These are phyloP conservation scores for Trebouxiophyceae sp. DNA, from an alignment of 163 green algal species.

Conservation along the genomic window DNA sequence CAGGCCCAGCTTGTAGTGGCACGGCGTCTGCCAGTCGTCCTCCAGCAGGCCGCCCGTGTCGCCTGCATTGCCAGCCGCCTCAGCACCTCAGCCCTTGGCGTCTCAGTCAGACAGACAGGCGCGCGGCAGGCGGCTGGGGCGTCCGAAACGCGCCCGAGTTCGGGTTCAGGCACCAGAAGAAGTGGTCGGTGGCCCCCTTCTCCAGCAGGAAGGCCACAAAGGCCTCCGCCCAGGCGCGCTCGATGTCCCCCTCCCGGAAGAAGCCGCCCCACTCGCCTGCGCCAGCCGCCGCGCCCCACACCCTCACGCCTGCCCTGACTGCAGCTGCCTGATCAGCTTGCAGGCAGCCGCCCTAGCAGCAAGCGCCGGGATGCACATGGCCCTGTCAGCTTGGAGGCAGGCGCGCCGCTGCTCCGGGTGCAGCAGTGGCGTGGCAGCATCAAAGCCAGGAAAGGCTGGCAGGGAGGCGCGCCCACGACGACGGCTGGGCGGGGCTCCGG, in stretches of 20 bases:
- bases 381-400: too few relatives aligned
- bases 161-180: slow-evolving; percentile 32
- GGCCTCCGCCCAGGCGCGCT: slow-evolving; percentile 9
- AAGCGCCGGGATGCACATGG: too few relatives aligned
- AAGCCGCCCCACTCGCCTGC: slow-evolving; percentile 31
- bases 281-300: too few relatives aligned
- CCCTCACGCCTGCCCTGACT: too few relatives aligned
- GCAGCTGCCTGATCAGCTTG: too few relatives aligned
- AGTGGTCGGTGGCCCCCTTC: slow-evolving; percentile 17
- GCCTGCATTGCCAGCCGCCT: slow-evolving; percentile 3
- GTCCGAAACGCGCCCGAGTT: slow-evolving; percentile 12
- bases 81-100: neutral
- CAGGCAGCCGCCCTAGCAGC: too few relatives aligned
- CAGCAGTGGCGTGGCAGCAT: too few relatives aligned
- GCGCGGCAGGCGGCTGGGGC: too few relatives aligned
- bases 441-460: too few relatives aligned
- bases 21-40: slow-evolving; percentile 23
- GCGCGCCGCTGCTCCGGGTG: too few relatives aligned
- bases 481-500: slow-evolving; percentile 10
- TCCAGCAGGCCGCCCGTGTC: slow-evolving; percentile 27
- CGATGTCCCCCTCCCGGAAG: neutral
- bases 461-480: neutral
- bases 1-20: slow-evolving; percentile 22
- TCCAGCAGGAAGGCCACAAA: slow-evolving; percentile 15
- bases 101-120: too few relatives aligned